phyloP scores from a whole-genome alignment of 192 early-diverging fungal genomes.

The Backusella macrospora region DNA sequence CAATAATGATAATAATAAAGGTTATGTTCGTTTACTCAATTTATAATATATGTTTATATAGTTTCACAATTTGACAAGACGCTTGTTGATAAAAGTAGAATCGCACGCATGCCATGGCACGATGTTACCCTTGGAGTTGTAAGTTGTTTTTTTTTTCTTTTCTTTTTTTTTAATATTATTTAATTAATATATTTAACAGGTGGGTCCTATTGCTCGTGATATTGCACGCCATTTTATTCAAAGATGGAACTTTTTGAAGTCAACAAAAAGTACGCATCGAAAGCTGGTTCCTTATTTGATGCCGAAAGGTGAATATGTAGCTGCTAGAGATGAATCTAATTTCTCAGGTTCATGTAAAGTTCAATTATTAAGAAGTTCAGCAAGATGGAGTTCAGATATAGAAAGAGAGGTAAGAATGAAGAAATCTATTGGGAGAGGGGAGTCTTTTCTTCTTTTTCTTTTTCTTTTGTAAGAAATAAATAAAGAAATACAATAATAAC shows the following conservation, averaged over 20 bases:
- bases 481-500: too few species aligned
- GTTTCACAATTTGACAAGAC: conserved; percentile 31
- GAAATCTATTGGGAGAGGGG: conserved; percentile 19
- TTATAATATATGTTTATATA: conserved; percentile 25
- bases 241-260: conserved; percentile 88
- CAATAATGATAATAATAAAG: conserved; percentile 1
- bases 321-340: conserved; percentile 54
- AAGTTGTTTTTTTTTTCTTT: conserved; percentile 1
- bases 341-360: conserved; percentile 66
- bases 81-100: conserved; percentile 44
- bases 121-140: conserved; percentile 80
- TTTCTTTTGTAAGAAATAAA: too few species aligned
- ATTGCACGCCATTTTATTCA: conserved; percentile 86
- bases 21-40: conserved; percentile 20
- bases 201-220: conserved; percentile 77
- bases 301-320: conserved; percentile 75
- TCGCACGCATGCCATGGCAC: conserved; percentile 88
- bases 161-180: background rate
- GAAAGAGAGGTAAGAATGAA: conserved; percentile 43
- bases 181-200: conserved; percentile 13
- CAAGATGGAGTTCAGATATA: conserved; percentile 71
- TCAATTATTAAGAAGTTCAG: conserved; percentile 68
- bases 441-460: conserved; percentile 2
- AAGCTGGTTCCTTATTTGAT: conserved; percentile 64
- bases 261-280: conserved; percentile 62